Evolutionary conservation across 495 filamentous ascomycete genomes (phyloP).

Genomic region (Tricharina praecox): DNA sequence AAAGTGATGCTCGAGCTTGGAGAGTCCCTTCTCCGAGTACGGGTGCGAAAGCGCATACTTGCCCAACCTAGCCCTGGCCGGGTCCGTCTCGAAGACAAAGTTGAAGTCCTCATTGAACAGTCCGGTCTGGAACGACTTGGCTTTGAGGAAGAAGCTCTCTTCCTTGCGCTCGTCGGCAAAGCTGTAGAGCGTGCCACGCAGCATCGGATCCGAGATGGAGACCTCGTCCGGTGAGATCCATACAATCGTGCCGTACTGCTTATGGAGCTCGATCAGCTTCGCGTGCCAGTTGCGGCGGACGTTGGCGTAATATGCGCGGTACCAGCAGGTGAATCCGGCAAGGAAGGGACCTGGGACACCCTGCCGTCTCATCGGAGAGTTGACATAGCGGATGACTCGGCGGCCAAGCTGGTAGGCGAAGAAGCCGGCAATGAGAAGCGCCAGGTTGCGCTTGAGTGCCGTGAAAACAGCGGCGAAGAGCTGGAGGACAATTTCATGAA

Average conservation of each 20-base stretch:
- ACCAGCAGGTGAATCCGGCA: conserved; percentile 50
- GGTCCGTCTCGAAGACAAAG: conserved; percentile 39
- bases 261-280: conserved; percentile 49
- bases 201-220: conserved; percentile 48
- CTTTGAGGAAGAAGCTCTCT: conserved; percentile 44
- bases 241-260: conserved; percentile 53
- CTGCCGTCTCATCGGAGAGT: conserved; percentile 12
- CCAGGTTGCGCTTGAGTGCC: neutral
- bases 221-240: conserved; percentile 51
- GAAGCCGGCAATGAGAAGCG: neutral
- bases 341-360: conserved; percentile 44
- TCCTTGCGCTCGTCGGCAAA: conserved; percentile 47
- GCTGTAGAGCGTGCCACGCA: conserved; percentile 59
- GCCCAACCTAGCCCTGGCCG: conserved; percentile 19
- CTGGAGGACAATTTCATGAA: neutral
- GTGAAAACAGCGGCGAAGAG: neutral
- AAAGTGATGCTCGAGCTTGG: conserved; percentile 56
- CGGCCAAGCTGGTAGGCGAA: neutral
- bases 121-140: conserved; percentile 24
- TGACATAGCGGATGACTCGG: conserved; percentile 9
- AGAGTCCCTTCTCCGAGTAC: conserved; percentile 53
- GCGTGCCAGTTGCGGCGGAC: conserved; percentile 43
- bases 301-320: conserved; percentile 48
- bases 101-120: conserved; percentile 42
- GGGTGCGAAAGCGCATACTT: conserved; percentile 46